Evolutionary conservation across 305 asterid species (phyloP).

Genomic region (Fraxinus sp.): DNA sequence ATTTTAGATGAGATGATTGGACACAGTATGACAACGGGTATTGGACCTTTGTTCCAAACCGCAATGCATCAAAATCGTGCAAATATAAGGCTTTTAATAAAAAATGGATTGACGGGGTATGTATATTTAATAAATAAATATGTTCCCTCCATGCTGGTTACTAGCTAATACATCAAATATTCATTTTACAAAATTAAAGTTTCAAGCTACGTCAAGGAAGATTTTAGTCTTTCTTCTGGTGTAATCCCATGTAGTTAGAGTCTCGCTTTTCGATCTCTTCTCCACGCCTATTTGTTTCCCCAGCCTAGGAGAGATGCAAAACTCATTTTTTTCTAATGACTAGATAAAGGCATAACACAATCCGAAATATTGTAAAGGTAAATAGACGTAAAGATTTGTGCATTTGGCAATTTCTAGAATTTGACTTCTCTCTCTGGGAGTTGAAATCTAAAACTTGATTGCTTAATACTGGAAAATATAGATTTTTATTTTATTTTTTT

Average conservation of each 20-base stretch:
- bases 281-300: background rate
- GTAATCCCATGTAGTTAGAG: background rate
- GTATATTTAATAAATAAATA: background rate
- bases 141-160: background rate
- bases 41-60: background rate
- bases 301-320: background rate
- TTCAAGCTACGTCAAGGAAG: background rate
- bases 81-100: background rate
- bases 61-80: background rate
- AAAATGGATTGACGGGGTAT: background rate
- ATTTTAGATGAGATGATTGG: background rate
- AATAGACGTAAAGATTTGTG: background rate
- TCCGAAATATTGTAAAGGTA: background rate
- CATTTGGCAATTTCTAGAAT: background rate
- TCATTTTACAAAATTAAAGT: background rate
- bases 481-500: background rate
- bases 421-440: background rate
- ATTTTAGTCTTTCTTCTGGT: background rate
- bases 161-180: background rate
- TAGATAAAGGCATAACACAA: background rate
- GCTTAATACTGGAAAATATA: background rate
- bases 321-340: background rate
- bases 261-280: background rate
- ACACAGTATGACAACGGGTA: background rate
- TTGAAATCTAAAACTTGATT: background rate